Conservation (phyloP, 768 basidiomycete species). For the Pleurotus citrinopileatus region DNA sequence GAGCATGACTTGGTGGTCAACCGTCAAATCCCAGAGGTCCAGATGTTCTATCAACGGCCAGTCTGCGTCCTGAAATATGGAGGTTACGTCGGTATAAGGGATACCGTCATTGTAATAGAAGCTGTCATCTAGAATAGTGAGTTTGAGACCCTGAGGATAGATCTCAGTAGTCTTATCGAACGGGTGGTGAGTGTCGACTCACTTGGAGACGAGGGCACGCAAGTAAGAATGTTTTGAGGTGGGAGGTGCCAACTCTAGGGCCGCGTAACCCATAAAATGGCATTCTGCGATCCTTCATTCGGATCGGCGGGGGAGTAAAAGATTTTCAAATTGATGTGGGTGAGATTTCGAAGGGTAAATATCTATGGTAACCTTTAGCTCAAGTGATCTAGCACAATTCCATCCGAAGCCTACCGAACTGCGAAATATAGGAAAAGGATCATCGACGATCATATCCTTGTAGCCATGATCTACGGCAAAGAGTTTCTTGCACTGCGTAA, state of each 20-base stretch:
- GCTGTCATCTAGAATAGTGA: neutral
- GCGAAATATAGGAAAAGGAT: neutral
- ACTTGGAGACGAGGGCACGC: neutral
- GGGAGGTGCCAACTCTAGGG: neutral
- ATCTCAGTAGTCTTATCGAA: too few species aligned
- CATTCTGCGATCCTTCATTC: neutral
- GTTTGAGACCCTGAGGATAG: neutral
- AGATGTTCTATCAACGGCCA: neutral
- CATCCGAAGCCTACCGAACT: neutral
- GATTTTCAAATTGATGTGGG: neutral
- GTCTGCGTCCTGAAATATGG: neutral
- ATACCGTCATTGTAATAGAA: neutral
- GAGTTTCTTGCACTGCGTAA: neutral
- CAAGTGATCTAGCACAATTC: neutral
- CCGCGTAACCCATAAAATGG: neutral
- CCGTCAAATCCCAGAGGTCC: neutral
- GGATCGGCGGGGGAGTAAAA: neutral
- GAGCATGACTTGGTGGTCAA: neutral
- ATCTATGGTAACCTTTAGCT: neutral
- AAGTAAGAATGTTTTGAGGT: neutral
- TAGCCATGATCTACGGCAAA: neutral
- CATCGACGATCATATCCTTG: neutral
- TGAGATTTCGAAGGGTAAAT: neutral
- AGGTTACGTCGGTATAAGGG: neutral
- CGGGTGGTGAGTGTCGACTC: too few species aligned